phyloP scores from a whole-genome alignment of 108 stramenopile species.

The Fragilariopsis cylindrus region DNA sequence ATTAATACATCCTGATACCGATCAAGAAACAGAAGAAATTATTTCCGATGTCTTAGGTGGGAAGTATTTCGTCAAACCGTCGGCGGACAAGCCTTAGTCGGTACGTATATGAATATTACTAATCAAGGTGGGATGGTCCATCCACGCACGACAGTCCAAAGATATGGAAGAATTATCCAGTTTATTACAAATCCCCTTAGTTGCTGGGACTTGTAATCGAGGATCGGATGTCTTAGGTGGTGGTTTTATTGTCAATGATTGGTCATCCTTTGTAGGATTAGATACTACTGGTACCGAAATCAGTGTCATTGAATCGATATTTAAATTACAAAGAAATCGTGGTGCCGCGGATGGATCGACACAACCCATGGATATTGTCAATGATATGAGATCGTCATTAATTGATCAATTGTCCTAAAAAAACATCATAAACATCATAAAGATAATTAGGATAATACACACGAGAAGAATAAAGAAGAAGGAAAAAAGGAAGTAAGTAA shows the following conservation, averaged over 20 bases:
- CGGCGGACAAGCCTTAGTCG: slow-evolving; percentile 99
- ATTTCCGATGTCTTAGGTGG: slow-evolving; percentile 98
- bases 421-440: neutral
- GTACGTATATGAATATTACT: slow-evolving; percentile 96
- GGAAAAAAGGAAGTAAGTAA: no score
- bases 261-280: slow-evolving; percentile 96
- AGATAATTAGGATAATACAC: neutral
- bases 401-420: slow-evolving; percentile 92
- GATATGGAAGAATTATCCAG: slow-evolving; percentile 98
- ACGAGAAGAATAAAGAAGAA: no score
- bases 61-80: slow-evolving; percentile 99
- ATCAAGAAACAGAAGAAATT: slow-evolving; percentile 99
- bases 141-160: slow-evolving; percentile 97
- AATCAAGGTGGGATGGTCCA: slow-evolving; percentile 99
- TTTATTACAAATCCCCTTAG: slow-evolving; percentile 96
- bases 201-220: slow-evolving; percentile 99
- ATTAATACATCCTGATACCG: slow-evolving; percentile 99
- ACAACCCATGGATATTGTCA: slow-evolving; percentile 74
- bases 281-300: slow-evolving; percentile 99
- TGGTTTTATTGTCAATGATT: slow-evolving; percentile 98
- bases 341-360: slow-evolving; percentile 28
- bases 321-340: slow-evolving; percentile 68
- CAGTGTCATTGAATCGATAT: slow-evolving; percentile 92
- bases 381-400: slow-evolving; percentile 84
- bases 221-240: slow-evolving; percentile 98